A percentile compares a stretch with the other conserved stretches of the same genome.
Conservation (phyloP, 495 filamentous ascomycete species). For the Aspergillus biplanus region DNA sequence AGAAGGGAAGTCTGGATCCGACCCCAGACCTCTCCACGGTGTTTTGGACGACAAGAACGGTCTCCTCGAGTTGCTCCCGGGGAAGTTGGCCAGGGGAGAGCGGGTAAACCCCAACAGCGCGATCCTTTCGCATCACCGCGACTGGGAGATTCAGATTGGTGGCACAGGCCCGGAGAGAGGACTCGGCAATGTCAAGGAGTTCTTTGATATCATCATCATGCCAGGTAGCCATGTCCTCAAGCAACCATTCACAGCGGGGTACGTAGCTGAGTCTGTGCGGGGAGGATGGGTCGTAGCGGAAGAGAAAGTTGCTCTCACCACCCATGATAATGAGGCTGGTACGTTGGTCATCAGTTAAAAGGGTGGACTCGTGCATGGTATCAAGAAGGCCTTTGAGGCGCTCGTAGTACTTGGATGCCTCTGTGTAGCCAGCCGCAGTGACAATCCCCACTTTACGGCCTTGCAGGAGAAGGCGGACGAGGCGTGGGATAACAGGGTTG, state of each 20-base stretch:
- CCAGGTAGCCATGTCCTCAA: constrained; percentile 89
- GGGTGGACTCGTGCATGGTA: constrained; percentile 65
- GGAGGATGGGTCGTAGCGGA: constrained; percentile 61
- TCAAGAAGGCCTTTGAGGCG: constrained; percentile 85
- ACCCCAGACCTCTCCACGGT: constrained; percentile 79
- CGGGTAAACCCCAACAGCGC: constrained; percentile 89
- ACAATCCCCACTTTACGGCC: constrained; percentile 88
- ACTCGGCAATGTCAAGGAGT: constrained; percentile 85
- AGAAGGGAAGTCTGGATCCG: constrained; percentile 79
- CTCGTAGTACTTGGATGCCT: constrained; percentile 78
- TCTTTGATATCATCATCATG: constrained; percentile 72
- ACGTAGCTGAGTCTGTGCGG: constrained; percentile 57
- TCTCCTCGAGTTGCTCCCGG: constrained; percentile 92
- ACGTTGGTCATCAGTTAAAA: constrained; percentile 64
- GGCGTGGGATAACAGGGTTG: constrained; percentile 78
- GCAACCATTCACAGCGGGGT: constrained; percentile 72
- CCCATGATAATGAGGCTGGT: constrained; percentile 87
- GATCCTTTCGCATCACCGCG: constrained; percentile 81
- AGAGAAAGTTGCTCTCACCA: constrained; percentile 87
- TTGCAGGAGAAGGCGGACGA: constrained; percentile 65
- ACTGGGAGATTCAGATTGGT: constrained; percentile 76
- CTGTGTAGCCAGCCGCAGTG: constrained; percentile 94
- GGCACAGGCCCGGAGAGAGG: constrained; percentile 77
- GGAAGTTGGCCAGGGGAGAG: constrained; percentile 62
- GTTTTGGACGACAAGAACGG: constrained; percentile 90